Percentiles rank a stretch among this genome's conserved stretches.
Conservation (phyloP, 2,329 filamentous ascomycete species). For the Fusarium sp. region DNA sequence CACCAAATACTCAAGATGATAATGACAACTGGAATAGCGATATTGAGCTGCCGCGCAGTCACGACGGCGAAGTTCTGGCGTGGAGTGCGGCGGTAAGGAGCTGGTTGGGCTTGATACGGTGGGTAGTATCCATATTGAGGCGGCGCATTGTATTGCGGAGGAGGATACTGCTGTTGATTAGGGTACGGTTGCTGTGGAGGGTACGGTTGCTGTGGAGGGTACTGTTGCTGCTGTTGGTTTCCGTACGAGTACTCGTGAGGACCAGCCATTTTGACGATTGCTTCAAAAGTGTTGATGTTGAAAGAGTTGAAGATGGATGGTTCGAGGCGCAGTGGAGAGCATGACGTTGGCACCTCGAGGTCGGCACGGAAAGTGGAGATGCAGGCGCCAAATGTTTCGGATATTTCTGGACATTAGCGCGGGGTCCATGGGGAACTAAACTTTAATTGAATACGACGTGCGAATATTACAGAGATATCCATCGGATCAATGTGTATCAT, state of each 20-base stretch:
- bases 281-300: background rate
- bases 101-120: constrained; percentile 9
- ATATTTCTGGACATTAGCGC: background rate
- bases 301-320: background rate
- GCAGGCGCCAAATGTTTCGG: background rate
- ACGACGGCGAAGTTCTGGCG: constrained; percentile 21
- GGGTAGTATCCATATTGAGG: constrained; percentile 28
- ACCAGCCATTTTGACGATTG: constrained; percentile 18
- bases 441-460: constrained; percentile 22
- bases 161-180: constrained; percentile 11
- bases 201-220: background rate
- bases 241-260: constrained; percentile 23
- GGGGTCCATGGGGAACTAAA: constrained; percentile 6
- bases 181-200: background rate
- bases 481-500: background rate
- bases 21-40: constrained; percentile 49
- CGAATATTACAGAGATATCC: constrained; percentile 6
- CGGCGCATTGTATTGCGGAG: constrained; percentile 5
- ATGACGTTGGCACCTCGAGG: background rate
- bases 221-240: constrained; percentile 6
- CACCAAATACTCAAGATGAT: constrained; percentile 58
- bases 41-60: constrained; percentile 33
- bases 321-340: background rate
- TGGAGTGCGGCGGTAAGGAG: constrained; percentile 6
- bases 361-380: constrained; percentile 3